phyloP scores from a whole-genome alignment of 2,329 filamentous ascomycete genomes.

The Pseudocercospora vitis region DNA sequence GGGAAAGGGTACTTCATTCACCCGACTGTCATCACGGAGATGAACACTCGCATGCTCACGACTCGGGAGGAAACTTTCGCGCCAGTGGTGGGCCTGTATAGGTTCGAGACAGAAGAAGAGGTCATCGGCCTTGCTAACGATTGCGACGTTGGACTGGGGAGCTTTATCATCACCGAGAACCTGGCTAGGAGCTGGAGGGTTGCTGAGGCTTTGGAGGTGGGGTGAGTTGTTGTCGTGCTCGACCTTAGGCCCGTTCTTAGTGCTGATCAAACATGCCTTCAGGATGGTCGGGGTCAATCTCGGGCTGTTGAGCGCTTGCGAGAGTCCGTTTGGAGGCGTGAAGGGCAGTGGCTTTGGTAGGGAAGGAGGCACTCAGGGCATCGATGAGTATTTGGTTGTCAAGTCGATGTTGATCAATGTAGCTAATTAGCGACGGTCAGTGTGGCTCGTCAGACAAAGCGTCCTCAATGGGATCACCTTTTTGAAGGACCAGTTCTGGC shows the following conservation, averaged over 20 bases:
- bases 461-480: too few species aligned
- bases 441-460: not conserved
- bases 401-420: conserved; percentile 17
- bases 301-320: conserved; percentile 40
- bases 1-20: conserved; percentile 73
- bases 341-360: conserved; percentile 54
- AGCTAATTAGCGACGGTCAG: conserved; percentile 4
- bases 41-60: conserved; percentile 82
- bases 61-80: conserved; percentile 92
- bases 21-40: conserved; percentile 82
- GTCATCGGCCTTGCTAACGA: conserved; percentile 80
- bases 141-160: conserved; percentile 83
- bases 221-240: too few species aligned
- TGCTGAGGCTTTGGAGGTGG: conserved; percentile 72
- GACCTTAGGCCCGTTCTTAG: too few species aligned
- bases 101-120: conserved; percentile 84
- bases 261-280: conserved; percentile 1
- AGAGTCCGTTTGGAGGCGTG: conserved; percentile 40
- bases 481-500: too few species aligned
- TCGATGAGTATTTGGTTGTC: conserved; percentile 59
- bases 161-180: conserved; percentile 81
- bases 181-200: conserved; percentile 60
- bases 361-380: conserved; percentile 53
- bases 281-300: conserved; percentile 71
- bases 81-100: conserved; percentile 85